A percentile compares a stretch with the other conserved stretches of the same genome.
Conservation (phyloP, 495 filamentous ascomycete species). For the Entonaema liquescens region DNA sequence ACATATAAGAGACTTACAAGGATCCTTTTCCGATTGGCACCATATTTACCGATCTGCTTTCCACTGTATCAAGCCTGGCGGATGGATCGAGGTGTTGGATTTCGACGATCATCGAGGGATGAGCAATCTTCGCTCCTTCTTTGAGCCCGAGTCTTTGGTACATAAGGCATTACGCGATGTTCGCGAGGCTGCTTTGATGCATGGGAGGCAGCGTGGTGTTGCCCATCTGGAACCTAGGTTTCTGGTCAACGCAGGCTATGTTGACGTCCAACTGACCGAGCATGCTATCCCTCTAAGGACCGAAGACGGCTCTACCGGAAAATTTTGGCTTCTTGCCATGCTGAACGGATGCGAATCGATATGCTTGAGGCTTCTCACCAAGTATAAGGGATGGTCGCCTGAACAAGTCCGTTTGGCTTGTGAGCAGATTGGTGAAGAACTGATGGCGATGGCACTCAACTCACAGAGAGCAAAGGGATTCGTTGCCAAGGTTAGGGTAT, state of each 20-base stretch:
- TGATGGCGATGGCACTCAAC: constrained; percentile 58
- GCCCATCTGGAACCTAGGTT: constrained; percentile 62
- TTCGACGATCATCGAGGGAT: constrained; percentile 56
- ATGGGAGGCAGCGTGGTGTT: constrained; percentile 60
- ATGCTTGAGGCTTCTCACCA: constrained; percentile 68
- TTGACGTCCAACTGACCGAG: constrained; percentile 63
- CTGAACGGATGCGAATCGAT: constrained; percentile 72
- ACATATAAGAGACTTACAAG: constrained; percentile 69
- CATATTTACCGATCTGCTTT: constrained; percentile 68
- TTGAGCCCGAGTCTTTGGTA: constrained; percentile 50
- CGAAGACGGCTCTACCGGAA: constrained; percentile 65
- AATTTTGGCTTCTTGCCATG: constrained; percentile 70
- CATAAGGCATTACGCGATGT: constrained; percentile 48
- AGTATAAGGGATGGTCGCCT: constrained; percentile 63
- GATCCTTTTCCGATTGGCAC: constrained; percentile 70
- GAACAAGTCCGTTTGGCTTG: constrained; percentile 65
- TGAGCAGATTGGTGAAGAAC: constrained; percentile 61
- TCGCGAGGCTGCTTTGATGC: constrained; percentile 50
- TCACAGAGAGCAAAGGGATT: constrained; percentile 51
- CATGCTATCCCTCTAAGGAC: constrained; percentile 68
- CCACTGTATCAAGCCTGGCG: constrained; percentile 67
- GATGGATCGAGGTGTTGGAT: constrained; percentile 71
- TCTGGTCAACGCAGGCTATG: constrained; percentile 67
- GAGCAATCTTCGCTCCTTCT: constrained; percentile 52
- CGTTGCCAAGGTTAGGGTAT: constrained; percentile 58